Conservation (phyloP, 2,329 filamentous ascomycete genomes). For the Chaetomiaceae sp. region DNA sequence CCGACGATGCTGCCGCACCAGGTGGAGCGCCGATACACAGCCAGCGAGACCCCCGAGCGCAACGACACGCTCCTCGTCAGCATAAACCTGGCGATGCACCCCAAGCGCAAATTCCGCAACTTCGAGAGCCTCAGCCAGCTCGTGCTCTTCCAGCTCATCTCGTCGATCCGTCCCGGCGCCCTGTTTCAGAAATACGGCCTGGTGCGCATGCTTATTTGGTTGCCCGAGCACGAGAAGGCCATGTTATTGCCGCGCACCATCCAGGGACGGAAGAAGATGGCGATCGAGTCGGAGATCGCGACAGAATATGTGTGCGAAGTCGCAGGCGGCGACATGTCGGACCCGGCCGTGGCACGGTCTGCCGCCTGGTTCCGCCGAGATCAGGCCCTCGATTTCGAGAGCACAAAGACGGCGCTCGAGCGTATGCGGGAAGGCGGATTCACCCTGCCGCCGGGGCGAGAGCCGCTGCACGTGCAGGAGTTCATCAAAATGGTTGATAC, state of each 20-base stretch:
- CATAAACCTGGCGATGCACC: slow-evolving; percentile 58
- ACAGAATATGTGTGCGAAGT: slow-evolving; percentile 57
- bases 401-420: slow-evolving; percentile 35
- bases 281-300: slow-evolving; percentile 57
- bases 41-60: slow-evolving; percentile 40
- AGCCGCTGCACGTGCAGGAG: slow-evolving; percentile 32
- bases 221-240: slow-evolving; percentile 55
- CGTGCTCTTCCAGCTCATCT: slow-evolving; percentile 58
- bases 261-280: slow-evolving; percentile 49
- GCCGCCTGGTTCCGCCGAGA: slow-evolving; percentile 6
- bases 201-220: slow-evolving; percentile 74
- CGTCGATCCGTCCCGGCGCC: slow-evolving; percentile 50
- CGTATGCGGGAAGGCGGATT: slow-evolving; percentile 45
- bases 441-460: slow-evolving; percentile 41
- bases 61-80: slow-evolving; percentile 73
- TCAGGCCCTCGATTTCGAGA: slow-evolving; percentile 43
- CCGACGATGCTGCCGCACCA: slow-evolving; percentile 53
- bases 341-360: background rate
- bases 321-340: slow-evolving; percentile 21
- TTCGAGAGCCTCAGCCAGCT: slow-evolving; percentile 55
- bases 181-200: slow-evolving; percentile 72
- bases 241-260: slow-evolving; percentile 57
- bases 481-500: slow-evolving; percentile 17
- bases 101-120: slow-evolving; percentile 43
- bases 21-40: slow-evolving; percentile 32